Evolutionary conservation across 2,329 filamentous ascomycete species (phyloP).

Genomic region (Ilyonectria robusta): DNA sequence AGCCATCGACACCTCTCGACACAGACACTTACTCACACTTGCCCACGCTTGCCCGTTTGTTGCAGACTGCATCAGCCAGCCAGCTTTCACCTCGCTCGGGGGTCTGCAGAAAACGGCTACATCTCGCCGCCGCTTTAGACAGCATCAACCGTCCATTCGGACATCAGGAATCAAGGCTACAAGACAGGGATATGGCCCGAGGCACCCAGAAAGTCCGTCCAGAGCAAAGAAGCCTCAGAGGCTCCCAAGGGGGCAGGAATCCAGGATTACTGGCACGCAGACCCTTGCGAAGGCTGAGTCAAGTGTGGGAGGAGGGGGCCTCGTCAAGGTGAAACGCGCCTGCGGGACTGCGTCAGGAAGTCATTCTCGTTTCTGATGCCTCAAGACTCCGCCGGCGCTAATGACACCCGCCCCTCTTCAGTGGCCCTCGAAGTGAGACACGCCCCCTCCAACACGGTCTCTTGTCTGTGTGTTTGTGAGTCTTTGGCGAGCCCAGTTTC

Average conservation of each 20-base stretch:
- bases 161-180: conserved; percentile 32
- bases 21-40: background rate
- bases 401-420: conserved; percentile 46
- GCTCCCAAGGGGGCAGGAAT: conserved; percentile 23
- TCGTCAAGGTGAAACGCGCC: conserved; percentile 64
- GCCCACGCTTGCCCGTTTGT: background rate
- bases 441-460: conserved; percentile 37
- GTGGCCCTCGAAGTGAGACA: conserved; percentile 26
- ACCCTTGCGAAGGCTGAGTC: conserved; percentile 47
- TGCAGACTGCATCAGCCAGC: background rate
- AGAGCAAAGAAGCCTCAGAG: conserved; percentile 18
- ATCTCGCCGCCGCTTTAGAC: conserved; percentile 23
- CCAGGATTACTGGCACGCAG: conserved; percentile 36
- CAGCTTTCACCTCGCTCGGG: conserved; percentile 6
- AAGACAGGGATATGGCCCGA: conserved; percentile 36
- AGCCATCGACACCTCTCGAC: conserved; percentile 23
- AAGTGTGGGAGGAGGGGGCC: conserved; percentile 38
- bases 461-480: conserved; percentile 16
- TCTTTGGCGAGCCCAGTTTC: conserved; percentile 22
- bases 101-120: conserved; percentile 25
- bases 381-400: conserved; percentile 53
- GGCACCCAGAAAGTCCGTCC: conserved; percentile 9
- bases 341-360: conserved; percentile 65
- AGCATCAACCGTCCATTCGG: conserved; percentile 32
- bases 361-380: conserved; percentile 51